phyloP scores from a whole-genome alignment of 2,329 filamentous ascomycete genomes.

The Aureobasidium subglaciale region DNA sequence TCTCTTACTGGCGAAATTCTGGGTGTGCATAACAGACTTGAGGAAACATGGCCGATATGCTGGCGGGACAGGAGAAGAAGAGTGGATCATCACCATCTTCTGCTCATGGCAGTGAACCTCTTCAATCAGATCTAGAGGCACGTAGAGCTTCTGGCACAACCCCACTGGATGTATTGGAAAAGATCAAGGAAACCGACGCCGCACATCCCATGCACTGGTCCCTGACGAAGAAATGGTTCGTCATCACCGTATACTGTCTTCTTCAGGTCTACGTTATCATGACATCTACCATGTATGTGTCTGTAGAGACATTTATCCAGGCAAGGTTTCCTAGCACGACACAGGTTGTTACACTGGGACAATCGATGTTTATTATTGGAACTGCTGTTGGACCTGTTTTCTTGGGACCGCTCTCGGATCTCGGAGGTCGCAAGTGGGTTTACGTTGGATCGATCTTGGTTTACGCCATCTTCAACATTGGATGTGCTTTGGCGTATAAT shows the following conservation, averaged over 20 bases:
- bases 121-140: conserved; percentile 1
- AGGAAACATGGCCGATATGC: background rate
- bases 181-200: background rate
- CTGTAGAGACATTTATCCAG: conserved; percentile 2
- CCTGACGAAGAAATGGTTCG: conserved; percentile 8
- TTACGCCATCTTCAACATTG: conserved; percentile 12
- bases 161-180: conserved; percentile 9
- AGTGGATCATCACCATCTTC: conserved; percentile 1
- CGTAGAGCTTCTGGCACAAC: background rate
- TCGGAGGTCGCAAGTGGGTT: conserved; percentile 13
- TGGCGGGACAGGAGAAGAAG: conserved; percentile 2
- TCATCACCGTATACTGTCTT: conserved; percentile 11
- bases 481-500: conserved; percentile 13
- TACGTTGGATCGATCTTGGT: conserved; percentile 12
- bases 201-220: conserved; percentile 12
- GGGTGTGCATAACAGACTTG: background rate
- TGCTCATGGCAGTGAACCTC: conserved; percentile 5
- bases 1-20: background rate
- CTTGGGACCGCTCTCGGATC: conserved; percentile 12
- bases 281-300: conserved; percentile 13
- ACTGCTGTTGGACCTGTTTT: conserved; percentile 15
- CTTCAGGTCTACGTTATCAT: conserved; percentile 12
- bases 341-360: conserved; percentile 11
- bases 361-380: conserved; percentile 14
- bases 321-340: conserved; percentile 1